Evolutionary conservation across 257 asterid genomes (phyloP).

Genomic region (Nicotiana knightiana): DNA sequence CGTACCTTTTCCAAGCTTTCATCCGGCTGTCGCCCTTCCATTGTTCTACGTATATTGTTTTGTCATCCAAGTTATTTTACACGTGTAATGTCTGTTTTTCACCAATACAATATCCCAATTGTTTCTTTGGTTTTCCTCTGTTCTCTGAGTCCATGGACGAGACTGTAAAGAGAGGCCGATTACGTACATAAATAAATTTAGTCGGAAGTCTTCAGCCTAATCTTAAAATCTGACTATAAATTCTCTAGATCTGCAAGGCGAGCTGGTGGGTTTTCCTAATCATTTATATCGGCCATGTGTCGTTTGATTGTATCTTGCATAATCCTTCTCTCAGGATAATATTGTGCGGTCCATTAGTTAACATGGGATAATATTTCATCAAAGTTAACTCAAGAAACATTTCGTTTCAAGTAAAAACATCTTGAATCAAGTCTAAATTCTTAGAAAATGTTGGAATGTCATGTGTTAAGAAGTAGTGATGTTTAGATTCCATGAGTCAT

Average conservation of each 20-base stretch:
- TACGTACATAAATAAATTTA: background rate
- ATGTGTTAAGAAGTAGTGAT: background rate
- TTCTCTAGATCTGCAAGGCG: background rate
- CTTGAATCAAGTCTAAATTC: background rate
- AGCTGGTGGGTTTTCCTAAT: slow-evolving; percentile 1
- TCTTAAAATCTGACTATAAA: slow-evolving; percentile 2
- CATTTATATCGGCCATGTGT: background rate
- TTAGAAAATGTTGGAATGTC: background rate
- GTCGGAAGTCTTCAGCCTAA: background rate
- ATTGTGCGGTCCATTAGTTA: background rate
- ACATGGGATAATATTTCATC: background rate
- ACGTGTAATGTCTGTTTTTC: too few species aligned
- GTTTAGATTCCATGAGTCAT: background rate
- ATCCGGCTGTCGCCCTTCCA: too few species aligned
- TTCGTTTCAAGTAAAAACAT: background rate
- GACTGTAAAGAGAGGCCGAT: background rate
- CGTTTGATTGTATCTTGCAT: background rate
- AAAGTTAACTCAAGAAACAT: background rate
- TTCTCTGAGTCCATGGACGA: background rate
- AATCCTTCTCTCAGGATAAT: background rate
- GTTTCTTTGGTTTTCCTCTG: too few species aligned
- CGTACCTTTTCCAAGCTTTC: too few species aligned
- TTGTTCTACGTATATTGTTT: too few species aligned
- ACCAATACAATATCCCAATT: too few species aligned
- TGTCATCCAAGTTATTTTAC: too few species aligned